A percentile compares a stretch with the other conserved stretches of the same genome.
Evolutionary conservation across 805 yeast genomes (phyloP).

Genomic region (Starmerella bombi): DNA sequence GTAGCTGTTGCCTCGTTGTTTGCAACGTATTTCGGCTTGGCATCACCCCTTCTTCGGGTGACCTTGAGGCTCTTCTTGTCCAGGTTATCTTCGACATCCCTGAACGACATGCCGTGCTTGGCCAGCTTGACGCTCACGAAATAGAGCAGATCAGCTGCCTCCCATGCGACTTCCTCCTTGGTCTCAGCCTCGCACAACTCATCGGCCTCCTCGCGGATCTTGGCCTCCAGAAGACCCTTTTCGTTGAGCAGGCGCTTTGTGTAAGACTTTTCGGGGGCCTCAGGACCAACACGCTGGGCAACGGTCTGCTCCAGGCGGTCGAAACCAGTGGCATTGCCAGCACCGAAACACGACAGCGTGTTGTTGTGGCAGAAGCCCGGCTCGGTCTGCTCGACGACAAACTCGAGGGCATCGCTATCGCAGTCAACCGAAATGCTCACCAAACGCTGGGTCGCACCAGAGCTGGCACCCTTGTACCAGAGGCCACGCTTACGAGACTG

Average conservation of each 20-base stretch:
- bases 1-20: too few relatives aligned
- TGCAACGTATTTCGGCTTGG: conserved; percentile 67
- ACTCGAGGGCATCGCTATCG: conserved; percentile 81
- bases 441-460: conserved; percentile 87
- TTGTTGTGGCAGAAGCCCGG: conserved; percentile 87
- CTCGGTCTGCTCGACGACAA: conserved; percentile 73
- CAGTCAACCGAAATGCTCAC: conserved; percentile 64
- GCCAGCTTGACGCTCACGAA: conserved; percentile 54
- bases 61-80: conserved; percentile 75
- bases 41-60: conserved; percentile 90
- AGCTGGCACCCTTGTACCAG: conserved; percentile 92
- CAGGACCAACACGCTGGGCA: conserved; percentile 37
- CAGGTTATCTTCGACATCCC: conserved; percentile 73
- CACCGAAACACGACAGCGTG: conserved; percentile 58
- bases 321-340: conserved; percentile 52
- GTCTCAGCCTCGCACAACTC: conserved; percentile 76
- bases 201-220: conserved; percentile 91
- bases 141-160: conserved; percentile 80
- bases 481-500: conserved; percentile 81
- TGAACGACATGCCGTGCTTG: conserved; percentile 62
- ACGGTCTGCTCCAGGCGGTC: conserved; percentile 55
- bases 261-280: conserved; percentile 89
- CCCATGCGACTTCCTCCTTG: conserved; percentile 76
- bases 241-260: conserved; percentile 80
- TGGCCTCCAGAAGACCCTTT: conserved; percentile 55